Percentiles rank a stretch among this genome's conserved stretches.
These are phyloP conservation scores for Macrophomina phaseolina DNA, from an alignment of 2,329 filamentous ascomycete species.

Conservation along the genomic window DNA sequence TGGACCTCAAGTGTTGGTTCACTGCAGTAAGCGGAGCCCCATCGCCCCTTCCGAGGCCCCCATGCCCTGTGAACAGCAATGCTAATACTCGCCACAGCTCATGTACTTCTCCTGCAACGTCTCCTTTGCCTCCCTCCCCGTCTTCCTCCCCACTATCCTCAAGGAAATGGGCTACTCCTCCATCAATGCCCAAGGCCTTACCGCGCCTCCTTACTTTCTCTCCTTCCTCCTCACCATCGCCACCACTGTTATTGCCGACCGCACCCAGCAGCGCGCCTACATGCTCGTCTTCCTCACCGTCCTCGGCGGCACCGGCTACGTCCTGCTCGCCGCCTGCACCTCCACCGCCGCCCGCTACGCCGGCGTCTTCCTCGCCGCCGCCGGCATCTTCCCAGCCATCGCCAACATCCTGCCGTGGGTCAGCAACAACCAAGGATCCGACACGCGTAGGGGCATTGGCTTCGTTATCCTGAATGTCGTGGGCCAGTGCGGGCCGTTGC, in stretches of 20 bases:
- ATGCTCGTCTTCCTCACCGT: slow-evolving; percentile 63
- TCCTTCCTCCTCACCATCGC: slow-evolving; percentile 67
- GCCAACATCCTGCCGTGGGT: slow-evolving; percentile 75
- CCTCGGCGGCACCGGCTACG: slow-evolving; percentile 66
- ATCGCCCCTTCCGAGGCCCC: neutral
- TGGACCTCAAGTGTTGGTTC: slow-evolving; percentile 44
- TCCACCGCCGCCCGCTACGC: slow-evolving; percentile 58
- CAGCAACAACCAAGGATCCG: slow-evolving; percentile 71
- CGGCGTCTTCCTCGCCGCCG: slow-evolving; percentile 61
- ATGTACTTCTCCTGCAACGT: slow-evolving; percentile 47
- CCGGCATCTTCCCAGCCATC: slow-evolving; percentile 70
- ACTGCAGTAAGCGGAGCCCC: slow-evolving; percentile 35
- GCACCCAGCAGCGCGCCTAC: slow-evolving; percentile 66
- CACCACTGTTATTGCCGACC: slow-evolving; percentile 70
- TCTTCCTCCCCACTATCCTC: slow-evolving; percentile 52
- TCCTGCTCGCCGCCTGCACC: slow-evolving; percentile 64
- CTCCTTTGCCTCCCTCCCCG: slow-evolving; percentile 60
- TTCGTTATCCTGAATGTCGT: slow-evolving; percentile 72
- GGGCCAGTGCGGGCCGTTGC: slow-evolving; percentile 56
- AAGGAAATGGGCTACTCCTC: slow-evolving; percentile 67
- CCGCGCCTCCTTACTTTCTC: slow-evolving; percentile 72
- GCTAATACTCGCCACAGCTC: slow-evolving; percentile 29
- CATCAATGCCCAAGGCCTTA: slow-evolving; percentile 73
- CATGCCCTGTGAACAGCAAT: neutral
- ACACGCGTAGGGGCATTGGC: slow-evolving; percentile 69